Percentiles rank a stretch among this genome's conserved stretches.
Evolutionary conservation across 202 grass and related monocot genomes (phyloP).

Genomic region (Brachypodium distachyon): DNA sequence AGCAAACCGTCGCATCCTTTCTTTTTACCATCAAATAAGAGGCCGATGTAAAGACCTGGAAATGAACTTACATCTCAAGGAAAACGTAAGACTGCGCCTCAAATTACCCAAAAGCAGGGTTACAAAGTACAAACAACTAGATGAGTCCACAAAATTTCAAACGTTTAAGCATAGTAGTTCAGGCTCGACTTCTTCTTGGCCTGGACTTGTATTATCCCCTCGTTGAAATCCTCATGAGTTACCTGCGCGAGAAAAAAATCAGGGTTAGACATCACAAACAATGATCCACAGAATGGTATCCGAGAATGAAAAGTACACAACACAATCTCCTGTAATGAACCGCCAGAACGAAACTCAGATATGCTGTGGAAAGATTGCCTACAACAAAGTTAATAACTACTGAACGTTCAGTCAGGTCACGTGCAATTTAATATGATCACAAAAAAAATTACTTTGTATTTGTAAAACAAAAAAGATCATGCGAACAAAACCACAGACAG

Average conservation of each 20-base stretch:
- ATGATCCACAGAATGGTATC: not conserved
- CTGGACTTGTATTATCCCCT: conserved; percentile 91
- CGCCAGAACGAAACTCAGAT: not conserved
- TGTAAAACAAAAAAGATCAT: not conserved
- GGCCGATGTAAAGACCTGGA: not conserved
- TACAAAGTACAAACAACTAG: conserved; percentile 18
- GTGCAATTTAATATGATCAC: not conserved
- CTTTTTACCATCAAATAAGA: not conserved
- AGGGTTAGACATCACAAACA: not conserved
- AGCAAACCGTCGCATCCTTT: too few species aligned
- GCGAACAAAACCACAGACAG: not conserved
- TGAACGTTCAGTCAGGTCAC: not conserved
- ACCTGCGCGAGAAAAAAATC: conserved; percentile 32
- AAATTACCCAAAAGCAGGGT: not conserved
- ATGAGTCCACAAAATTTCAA: not conserved
- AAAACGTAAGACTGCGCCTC: not conserved
- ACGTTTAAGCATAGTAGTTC: conserved; percentile 83
- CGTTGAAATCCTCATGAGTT: conserved; percentile 89
- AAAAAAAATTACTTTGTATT: not conserved
- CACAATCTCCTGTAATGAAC: not conserved
- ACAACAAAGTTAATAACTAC: not conserved
- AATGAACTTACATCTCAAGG: not conserved
- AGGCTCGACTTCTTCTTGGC: conserved; percentile 91
- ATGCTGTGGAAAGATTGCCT: not conserved
- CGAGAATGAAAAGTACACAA: not conserved